These are phyloP conservation scores for Diaporthe vexans DNA, from an alignment of 2,329 filamentous ascomycete genomes.

Conservation along the genomic window DNA sequence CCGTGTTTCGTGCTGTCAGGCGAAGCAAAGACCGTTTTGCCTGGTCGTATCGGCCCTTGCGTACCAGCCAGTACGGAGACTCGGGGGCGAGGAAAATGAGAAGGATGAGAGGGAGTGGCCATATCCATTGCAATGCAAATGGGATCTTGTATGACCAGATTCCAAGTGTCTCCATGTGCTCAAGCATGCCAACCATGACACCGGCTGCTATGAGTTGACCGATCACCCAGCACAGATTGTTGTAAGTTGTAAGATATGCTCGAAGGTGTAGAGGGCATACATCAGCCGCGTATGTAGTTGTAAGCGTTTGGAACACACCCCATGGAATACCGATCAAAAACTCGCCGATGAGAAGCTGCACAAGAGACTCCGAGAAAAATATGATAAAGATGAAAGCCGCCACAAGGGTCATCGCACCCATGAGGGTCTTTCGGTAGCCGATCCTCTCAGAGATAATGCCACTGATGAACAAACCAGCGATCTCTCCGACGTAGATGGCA, in stretches of 20 bases:
- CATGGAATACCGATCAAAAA: conserved; percentile 63
- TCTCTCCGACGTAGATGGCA: conserved; percentile 66
- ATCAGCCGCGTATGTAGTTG: conserved; percentile 68
- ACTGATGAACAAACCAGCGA: conserved; percentile 68
- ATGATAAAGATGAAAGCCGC: conserved; percentile 66
- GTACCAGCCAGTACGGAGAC: conserved; percentile 62
- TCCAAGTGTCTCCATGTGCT: conserved; percentile 8
- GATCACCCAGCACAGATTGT: conserved; percentile 71
- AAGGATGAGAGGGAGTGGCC: conserved; percentile 55
- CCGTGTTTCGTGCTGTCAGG: conserved; percentile 45
- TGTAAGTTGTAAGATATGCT: conserved; percentile 67
- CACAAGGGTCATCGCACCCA: conserved; percentile 57
- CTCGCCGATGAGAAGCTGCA: conserved; percentile 63
- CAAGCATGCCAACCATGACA: conserved; percentile 51
- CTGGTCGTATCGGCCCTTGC: conserved; percentile 53
- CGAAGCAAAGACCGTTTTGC: conserved; percentile 52
- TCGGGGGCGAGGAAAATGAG: conserved; percentile 43
- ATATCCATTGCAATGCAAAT: conserved; percentile 62
- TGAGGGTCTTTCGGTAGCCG: conserved; percentile 65
- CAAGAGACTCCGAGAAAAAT: conserved; percentile 65
- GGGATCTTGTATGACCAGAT: conserved; percentile 59
- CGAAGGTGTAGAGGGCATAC: conserved; percentile 63
- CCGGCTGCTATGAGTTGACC: conserved; percentile 66
- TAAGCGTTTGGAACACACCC: conserved; percentile 66
- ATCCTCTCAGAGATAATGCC: conserved; percentile 65